Conservation (phyloP, 805 yeast species). For the Myxozyma melibiosi region DNA sequence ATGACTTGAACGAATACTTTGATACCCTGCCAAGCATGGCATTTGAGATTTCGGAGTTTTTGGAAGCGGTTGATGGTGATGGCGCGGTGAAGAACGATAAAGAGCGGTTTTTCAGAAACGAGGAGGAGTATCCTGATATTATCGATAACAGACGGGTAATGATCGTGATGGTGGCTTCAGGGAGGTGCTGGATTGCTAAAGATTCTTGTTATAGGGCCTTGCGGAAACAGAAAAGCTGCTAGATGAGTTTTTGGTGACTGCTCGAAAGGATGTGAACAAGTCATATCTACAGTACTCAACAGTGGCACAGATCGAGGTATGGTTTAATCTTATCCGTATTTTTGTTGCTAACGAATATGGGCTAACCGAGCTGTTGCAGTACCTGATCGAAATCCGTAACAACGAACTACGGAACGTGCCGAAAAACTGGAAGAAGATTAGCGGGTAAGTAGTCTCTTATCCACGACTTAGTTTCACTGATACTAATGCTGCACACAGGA, state of each 20-base stretch:
- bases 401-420: conserved; percentile 63
- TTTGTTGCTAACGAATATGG: not conserved
- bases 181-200: conserved; percentile 46
- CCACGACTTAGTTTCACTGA: not conserved
- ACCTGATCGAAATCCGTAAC: conserved; percentile 74
- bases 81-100: conserved; percentile 37
- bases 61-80: conserved; percentile 34
- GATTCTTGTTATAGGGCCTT: conserved; percentile 43
- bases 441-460: conserved; percentile 44
- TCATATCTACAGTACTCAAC: conserved; percentile 52
- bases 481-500: conserved; percentile 42
- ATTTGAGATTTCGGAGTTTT: conserved; percentile 37
- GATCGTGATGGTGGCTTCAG: conserved; percentile 30
- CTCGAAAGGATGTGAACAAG: conserved; percentile 50
- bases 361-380: conserved; percentile 41
- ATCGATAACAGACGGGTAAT: conserved; percentile 44
- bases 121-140: conserved; percentile 46
- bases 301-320: conserved; percentile 56
- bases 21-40: conserved; percentile 44
- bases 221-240: conserved; percentile 51
- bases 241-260: conserved; percentile 52
- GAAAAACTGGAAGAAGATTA: conserved; percentile 72
- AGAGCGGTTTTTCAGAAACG: conserved; percentile 36
- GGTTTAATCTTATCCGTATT: not conserved
- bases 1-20: conserved; percentile 47